phyloP scores from a whole-genome alignment of 1,284 basidiomycete genomes.

The Ceratobasidium sp. region DNA sequence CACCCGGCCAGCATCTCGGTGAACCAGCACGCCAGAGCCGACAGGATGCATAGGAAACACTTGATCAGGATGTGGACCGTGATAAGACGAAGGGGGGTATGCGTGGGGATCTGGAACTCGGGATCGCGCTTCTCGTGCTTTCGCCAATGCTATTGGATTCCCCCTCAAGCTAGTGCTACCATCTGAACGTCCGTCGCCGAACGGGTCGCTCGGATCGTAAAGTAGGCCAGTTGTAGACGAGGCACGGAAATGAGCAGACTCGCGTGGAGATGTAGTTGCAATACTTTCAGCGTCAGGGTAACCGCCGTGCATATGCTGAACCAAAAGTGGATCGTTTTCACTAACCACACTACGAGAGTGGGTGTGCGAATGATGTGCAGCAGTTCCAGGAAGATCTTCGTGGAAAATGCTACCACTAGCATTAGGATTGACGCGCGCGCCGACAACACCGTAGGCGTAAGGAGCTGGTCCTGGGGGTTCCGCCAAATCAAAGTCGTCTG shows the following conservation, averaged over 20 bases:
- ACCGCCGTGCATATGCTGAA: conserved; percentile 27
- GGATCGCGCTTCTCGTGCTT: conserved; percentile 27
- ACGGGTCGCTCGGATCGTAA: conserved; percentile 29
- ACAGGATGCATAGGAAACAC: not conserved
- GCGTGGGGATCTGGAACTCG: conserved; percentile 13
- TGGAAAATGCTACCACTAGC: conserved; percentile 40
- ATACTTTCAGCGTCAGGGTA: conserved; percentile 17
- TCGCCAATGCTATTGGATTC: conserved; percentile 16
- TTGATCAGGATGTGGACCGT: not conserved
- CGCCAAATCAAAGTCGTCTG: conserved; percentile 33
- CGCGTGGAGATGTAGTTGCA: conserved; percentile 30
- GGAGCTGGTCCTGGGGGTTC: conserved; percentile 32
- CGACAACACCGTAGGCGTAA: conserved; percentile 33
- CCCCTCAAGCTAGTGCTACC: not conserved
- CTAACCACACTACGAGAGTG: conserved; percentile 10
- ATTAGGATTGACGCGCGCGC: conserved; percentile 32
- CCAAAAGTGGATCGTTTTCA: conserved; percentile 33
- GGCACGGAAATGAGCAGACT: conserved; percentile 33
- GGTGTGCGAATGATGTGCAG: conserved; percentile 16
- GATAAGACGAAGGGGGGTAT: conserved; percentile 34
- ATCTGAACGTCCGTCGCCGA: conserved; percentile 15
- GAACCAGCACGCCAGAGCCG: conserved; percentile 19
- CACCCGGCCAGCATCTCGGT: conserved; percentile 31
- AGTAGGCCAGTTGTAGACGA: conserved; percentile 33
- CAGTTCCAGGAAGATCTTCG: conserved; percentile 25